Percentiles rank a stretch among this genome's conserved stretches.
Conservation (phyloP, 495 filamentous ascomycete species). For the Cryomyces minteri region DNA sequence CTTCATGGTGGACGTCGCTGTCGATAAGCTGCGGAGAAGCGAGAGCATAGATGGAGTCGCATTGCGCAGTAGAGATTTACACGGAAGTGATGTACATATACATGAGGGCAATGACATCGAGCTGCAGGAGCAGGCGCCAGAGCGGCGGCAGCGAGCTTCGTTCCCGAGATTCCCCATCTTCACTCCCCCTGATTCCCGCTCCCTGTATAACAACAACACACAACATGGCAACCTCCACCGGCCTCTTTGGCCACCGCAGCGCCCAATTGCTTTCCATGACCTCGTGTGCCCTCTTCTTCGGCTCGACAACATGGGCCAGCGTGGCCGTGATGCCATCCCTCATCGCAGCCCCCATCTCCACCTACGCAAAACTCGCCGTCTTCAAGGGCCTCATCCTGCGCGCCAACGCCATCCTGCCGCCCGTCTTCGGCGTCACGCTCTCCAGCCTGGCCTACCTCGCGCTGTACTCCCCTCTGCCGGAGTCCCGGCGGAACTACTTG, state of each 20-base stretch:
- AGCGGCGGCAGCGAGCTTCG: too few relatives aligned
- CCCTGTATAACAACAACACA: too few relatives aligned
- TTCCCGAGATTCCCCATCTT: too few relatives aligned
- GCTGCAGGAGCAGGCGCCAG: too few relatives aligned
- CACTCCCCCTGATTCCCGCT: too few relatives aligned
- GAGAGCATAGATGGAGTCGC: too few relatives aligned
- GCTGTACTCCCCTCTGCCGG: neutral
- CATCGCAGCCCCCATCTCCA: neutral
- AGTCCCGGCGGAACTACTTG: neutral
- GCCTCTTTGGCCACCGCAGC: neutral
- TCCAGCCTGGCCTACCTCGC: neutral
- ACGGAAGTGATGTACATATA: too few relatives aligned
- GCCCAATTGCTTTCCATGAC: neutral
- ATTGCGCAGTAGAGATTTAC: too few relatives aligned
- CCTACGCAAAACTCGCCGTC: neutral
- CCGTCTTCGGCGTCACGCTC: neutral
- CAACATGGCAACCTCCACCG: neutral
- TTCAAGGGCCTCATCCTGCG: neutral
- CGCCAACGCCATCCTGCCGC: neutral
- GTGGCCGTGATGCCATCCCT: neutral
- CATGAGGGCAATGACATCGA: too few relatives aligned
- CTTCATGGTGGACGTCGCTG: slow-evolving; percentile 14
- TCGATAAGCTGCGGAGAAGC: too few relatives aligned
- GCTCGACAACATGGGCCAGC: neutral
- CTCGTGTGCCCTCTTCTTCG: neutral